Base-by-base conservation (phyloP, 2,329 filamentous ascomycete species). In the Tolypocladium cylindrosporum region DNA sequence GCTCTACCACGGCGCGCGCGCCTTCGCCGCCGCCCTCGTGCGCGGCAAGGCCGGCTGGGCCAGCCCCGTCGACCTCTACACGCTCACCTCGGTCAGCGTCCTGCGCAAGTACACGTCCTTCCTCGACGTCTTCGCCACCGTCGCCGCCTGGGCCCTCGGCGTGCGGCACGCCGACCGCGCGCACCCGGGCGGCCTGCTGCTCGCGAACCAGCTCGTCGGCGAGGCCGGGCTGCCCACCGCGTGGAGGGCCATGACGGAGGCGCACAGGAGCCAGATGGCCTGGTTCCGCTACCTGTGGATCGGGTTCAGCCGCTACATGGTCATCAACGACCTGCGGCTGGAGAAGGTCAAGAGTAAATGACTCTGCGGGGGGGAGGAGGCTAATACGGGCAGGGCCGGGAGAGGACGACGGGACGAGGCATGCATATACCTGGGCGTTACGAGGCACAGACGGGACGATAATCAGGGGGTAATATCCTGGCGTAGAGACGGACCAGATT, bases 261-360 rank as follows among this genome's bases (percentile, higher is more conserved):
- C 90, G 36, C 94, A 99, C 76, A 79, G 85, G 74, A 97, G 91
- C 72, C 94, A 99, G 80, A 99, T 99, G 94, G 84, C 90, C 42
- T 99, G 94, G 94, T 99, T 97, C 70, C 84, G 94, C 9, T 97
- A 91, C 83, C 90, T 91, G 3, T 99, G 92, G 91, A 96, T 99
- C 68, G 81, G 84, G 0, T 71, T 96, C 58, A 94, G 91, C 67
- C 80, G 94, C 60, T 99, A 97, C 74, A 97, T 99, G 94, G 82
- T 91, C 58, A 82, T 97, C 39, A 99, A 99, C 73, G 92, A 97
- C 71, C 70, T 99, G 73, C 81, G 78, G 68, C 70, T 83, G 39
- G 80, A 82, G 62, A 74, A 73, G 59, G 66, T 70, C 43, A 60
- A 65, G 58, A 59, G 34, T 8, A 58, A 56, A 52, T 63, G 57